Evolutionary conservation across 768 basidiomycete genomes (phyloP).

Genomic region (Panaeolus cyanescens): DNA sequence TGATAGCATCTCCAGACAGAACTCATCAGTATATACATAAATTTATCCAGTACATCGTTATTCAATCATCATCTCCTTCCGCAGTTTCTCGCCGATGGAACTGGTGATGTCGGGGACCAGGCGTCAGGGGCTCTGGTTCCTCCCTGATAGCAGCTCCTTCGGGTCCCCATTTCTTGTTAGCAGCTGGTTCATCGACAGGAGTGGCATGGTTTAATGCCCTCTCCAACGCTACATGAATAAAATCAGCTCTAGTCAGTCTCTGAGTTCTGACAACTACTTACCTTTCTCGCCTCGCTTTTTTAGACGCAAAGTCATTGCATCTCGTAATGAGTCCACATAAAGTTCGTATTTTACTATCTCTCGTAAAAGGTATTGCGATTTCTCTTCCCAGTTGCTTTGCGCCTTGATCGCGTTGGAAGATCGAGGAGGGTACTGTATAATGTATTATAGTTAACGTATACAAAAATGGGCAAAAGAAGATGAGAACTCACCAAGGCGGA

Average conservation of each 20-base stretch:
- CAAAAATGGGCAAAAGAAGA: background rate
- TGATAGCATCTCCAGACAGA: constrained; percentile 3
- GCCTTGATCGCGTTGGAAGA: constrained; percentile 77
- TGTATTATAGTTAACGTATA: constrained; percentile 12
- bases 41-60: constrained; percentile 19
- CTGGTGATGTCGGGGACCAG: constrained; percentile 20
- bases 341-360: constrained; percentile 97
- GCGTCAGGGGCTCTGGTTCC: constrained; percentile 22
- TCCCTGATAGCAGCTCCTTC: constrained; percentile 19
- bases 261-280: constrained; percentile 15
- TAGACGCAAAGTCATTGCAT: constrained; percentile 81
- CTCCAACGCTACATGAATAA: constrained; percentile 19
- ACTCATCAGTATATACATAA: constrained; percentile 2
- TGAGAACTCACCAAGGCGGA: constrained; percentile 57
- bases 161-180: constrained; percentile 15
- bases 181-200: constrained; percentile 16
- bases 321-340: constrained; percentile 88
- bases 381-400: constrained; percentile 89
- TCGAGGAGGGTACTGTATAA: constrained; percentile 74
- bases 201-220: constrained; percentile 24
- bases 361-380: constrained; percentile 83
- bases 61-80: constrained; percentile 19
- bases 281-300: constrained; percentile 91
- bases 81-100: constrained; percentile 28
- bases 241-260: background rate